These are phyloP conservation scores for Vitis hybrid DNA, from an alignment of 177 flowering plant species.

Conservation along the genomic window DNA sequence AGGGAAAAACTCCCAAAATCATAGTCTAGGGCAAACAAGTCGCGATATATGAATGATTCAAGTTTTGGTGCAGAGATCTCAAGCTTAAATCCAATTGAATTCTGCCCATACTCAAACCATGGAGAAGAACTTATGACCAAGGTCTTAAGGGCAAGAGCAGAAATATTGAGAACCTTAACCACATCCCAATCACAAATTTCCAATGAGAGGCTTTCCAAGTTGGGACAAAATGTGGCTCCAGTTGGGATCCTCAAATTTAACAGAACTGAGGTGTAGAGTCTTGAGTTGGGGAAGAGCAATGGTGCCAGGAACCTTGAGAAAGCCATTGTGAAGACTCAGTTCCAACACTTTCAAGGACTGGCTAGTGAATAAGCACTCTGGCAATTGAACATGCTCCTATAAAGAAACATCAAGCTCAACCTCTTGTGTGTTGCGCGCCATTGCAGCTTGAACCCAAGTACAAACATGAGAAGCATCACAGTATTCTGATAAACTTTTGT, in stretches of 20 bases:
- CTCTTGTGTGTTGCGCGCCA: background rate
- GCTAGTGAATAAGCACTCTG: background rate
- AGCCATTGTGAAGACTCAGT: background rate
- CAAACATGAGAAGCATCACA: background rate
- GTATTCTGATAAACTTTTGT: background rate
- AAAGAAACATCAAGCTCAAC: background rate
- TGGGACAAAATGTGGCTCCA: background rate
- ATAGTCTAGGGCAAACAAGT: background rate
- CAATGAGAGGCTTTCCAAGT: conserved; percentile 1
- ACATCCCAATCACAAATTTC: background rate
- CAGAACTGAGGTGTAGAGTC: background rate
- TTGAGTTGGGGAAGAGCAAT: conserved; percentile 3
- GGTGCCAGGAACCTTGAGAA: background rate
- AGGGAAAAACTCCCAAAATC: background rate
- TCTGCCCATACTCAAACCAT: background rate
- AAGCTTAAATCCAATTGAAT: background rate
- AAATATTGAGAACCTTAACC: background rate
- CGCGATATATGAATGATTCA: background rate
- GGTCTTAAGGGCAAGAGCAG: background rate
- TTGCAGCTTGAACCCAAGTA: conserved; percentile 1
- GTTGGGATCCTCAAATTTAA: background rate
- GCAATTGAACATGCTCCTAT: background rate
- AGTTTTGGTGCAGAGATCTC: conserved; percentile 1
- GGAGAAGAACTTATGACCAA: background rate
- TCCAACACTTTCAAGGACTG: background rate